These are phyloP conservation scores for Houttuynia cordata DNA, from an alignment of 164 flowering plant species.

Conservation along the genomic window DNA sequence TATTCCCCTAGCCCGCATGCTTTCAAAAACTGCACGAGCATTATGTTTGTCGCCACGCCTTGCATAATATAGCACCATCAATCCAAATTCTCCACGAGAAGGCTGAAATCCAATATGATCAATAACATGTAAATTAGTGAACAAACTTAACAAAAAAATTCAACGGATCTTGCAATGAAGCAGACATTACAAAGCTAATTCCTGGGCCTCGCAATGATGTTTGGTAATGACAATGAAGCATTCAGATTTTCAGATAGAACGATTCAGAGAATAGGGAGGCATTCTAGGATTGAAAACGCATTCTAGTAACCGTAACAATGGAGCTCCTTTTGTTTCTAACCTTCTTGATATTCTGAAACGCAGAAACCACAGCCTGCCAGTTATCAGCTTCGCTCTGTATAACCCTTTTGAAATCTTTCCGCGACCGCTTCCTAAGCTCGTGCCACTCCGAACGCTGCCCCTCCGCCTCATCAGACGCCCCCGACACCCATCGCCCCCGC, in stretches of 20 bases:
- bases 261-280: no score
- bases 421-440: conserved; percentile 48
- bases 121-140: not conserved
- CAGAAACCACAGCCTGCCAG: conserved; percentile 84
- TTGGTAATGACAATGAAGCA: no score
- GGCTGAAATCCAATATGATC: conserved; percentile 38
- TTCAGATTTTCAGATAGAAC: no score
- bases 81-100: conserved; percentile 81
- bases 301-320: no score
- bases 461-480: conserved; percentile 42
- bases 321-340: conserved; percentile 13
- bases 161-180: no score
- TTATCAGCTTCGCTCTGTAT: conserved; percentile 72
- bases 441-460: conserved; percentile 71
- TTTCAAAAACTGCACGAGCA: conserved; percentile 90
- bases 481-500: conserved; percentile 55
- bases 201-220: no score
- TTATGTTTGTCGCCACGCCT: conserved; percentile 90
- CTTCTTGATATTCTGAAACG: conserved; percentile 78
- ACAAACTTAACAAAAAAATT: not conserved
- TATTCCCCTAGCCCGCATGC: conserved; percentile 93
- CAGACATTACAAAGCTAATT: no score
- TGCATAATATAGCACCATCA: conserved; percentile 86
- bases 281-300: no score
- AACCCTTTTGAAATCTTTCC: conserved; percentile 45